These are phyloP conservation scores for Coemansia pectinata DNA, from an alignment of 192 early-diverging fungal genomes.

Conservation along the genomic window DNA sequence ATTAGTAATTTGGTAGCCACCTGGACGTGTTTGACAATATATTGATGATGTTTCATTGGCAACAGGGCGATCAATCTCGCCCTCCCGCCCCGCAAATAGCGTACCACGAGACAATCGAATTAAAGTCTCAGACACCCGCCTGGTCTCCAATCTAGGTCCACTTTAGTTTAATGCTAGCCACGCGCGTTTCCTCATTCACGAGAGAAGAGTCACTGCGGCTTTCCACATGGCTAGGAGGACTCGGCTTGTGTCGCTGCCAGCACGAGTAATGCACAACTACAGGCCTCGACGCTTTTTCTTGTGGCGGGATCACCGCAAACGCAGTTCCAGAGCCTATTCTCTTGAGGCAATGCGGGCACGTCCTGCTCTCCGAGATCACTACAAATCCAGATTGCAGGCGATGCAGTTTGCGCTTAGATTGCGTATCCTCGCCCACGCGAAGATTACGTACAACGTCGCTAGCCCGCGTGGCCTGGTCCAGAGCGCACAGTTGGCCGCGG, in stretches of 20 bases:
- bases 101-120: not conserved
- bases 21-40: not conserved
- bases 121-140: not conserved
- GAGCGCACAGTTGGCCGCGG: conserved; percentile 55
- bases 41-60: not conserved
- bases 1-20: not conserved
- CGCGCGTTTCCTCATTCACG: not conserved
- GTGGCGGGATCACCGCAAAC: conserved; percentile 44
- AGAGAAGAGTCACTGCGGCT: not conserved
- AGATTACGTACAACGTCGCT: conserved; percentile 41
- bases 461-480: conserved; percentile 38
- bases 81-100: not conserved
- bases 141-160: conserved; percentile 6
- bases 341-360: conserved; percentile 55
- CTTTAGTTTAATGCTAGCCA: not conserved
- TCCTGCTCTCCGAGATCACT: conserved; percentile 40
- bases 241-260: conserved; percentile 45
- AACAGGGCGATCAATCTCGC: not conserved
- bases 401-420: conserved; percentile 40
- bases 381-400: conserved; percentile 31
- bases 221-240: not conserved
- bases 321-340: conserved; percentile 55
- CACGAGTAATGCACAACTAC: conserved; percentile 56
- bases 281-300: conserved; percentile 11
- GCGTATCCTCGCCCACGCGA: conserved; percentile 35